phyloP scores from a whole-genome alignment of 2,329 filamentous ascomycete species.

The Neurospora sp. region DNA sequence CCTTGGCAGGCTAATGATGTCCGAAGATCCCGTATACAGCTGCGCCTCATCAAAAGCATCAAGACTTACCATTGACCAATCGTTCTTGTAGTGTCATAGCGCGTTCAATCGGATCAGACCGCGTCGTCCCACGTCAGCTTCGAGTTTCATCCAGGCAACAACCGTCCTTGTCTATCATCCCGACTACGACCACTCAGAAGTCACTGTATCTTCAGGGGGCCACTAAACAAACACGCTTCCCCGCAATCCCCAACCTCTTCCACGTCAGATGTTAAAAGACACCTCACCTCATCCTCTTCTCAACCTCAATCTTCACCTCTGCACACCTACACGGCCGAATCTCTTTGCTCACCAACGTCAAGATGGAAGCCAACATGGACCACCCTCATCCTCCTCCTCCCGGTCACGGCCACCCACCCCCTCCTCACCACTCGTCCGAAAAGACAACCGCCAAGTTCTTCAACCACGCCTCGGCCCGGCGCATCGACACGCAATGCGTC shows the following conservation, averaged over 20 bases:
- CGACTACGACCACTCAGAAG: neutral
- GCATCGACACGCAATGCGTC: slow-evolving; percentile 33
- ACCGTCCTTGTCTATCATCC: neutral
- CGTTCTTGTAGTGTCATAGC: neutral
- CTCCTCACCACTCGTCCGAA: neutral
- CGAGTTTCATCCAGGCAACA: neutral
- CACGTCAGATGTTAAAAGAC: neutral
- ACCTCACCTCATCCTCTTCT: neutral
- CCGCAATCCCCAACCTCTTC: neutral
- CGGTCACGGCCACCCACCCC: neutral
- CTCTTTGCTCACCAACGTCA: neutral
- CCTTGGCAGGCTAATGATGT: neutral
- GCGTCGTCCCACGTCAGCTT: neutral
- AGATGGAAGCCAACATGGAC: neutral
- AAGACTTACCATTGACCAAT: neutral
- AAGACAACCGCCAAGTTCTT: slow-evolving; percentile 25
- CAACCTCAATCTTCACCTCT: neutral
- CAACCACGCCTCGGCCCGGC: slow-evolving; percentile 29
- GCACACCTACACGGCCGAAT: neutral
- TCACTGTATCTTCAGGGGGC: neutral
- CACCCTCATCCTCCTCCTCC: neutral
- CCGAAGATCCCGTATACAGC: neutral
- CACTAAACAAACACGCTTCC: neutral
- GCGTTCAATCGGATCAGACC: neutral
- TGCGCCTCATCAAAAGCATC: neutral